phyloP scores from a whole-genome alignment of 2,329 filamentous ascomycete genomes.

The Cordyceps cicadae region DNA sequence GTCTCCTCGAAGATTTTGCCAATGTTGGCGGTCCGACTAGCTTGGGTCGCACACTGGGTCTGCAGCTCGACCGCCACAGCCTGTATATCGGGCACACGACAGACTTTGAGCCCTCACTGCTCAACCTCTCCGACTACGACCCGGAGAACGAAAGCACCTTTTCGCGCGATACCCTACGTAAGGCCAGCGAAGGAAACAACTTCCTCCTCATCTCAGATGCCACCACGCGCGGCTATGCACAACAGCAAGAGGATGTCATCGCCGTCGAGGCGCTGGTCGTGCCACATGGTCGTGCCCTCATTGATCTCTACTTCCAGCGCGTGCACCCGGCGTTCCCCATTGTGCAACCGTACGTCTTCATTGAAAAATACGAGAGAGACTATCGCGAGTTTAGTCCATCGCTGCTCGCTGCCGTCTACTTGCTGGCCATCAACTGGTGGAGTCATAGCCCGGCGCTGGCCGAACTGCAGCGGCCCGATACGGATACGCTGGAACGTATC shows the following conservation, averaged over 20 bases:
- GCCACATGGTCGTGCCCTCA: conserved; percentile 66
- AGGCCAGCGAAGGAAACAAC: conserved; percentile 68
- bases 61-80: conserved; percentile 71
- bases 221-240: conserved; percentile 62
- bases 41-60: conserved; percentile 61
- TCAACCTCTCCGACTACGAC: conserved; percentile 73
- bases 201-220: conserved; percentile 74
- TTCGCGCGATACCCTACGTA: conserved; percentile 59
- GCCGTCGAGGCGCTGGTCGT: conserved; percentile 69
- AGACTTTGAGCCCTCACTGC: conserved; percentile 75
- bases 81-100: conserved; percentile 78
- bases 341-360: conserved; percentile 70
- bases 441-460: conserved; percentile 62
- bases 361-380: conserved; percentile 67
- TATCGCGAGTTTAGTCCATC: conserved; percentile 68
- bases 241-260: conserved; percentile 58
- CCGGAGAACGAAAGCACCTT: conserved; percentile 72
- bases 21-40: conserved; percentile 59
- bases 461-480: conserved; percentile 58
- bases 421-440: conserved; percentile 85
- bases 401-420: conserved; percentile 71
- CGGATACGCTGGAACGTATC: conserved; percentile 63
- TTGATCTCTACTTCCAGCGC: conserved; percentile 74
- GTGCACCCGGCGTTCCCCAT: conserved; percentile 78
- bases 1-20: conserved; percentile 61